A percentile compares a stretch with the other conserved stretches of the same genome.
Conservation (phyloP, 345 rosid genomes). For the Cardiospermum halicacabum region DNA sequence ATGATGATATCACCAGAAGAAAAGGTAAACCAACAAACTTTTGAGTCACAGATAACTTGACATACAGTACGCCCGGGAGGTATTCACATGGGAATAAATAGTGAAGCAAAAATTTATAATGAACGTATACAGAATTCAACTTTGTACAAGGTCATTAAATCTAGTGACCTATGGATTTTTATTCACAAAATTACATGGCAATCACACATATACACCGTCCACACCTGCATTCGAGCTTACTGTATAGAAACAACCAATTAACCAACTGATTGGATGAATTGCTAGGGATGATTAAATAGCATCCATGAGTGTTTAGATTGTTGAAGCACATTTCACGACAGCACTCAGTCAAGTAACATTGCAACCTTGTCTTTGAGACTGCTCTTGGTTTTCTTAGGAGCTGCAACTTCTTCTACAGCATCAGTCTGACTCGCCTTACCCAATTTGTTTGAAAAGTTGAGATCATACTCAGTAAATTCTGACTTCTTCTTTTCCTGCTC, state of each 20-base stretch:
- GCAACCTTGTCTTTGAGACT: conserved; percentile 53
- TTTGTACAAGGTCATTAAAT: not conserved
- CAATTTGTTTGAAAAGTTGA: conserved; percentile 13
- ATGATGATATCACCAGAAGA: not conserved
- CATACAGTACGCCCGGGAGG: not conserved
- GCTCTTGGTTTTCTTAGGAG: conserved; percentile 35
- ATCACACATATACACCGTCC: not conserved
- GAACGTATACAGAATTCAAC: not conserved
- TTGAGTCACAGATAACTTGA: not conserved
- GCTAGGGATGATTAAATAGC: not conserved
- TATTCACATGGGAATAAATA: not conserved
- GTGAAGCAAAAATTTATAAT: not conserved
- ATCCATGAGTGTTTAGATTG: too few relatives aligned
- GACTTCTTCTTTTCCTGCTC: conserved; percentile 23
- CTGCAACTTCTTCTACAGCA: conserved; percentile 21
- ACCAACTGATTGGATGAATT: not conserved
- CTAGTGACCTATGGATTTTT: not conserved
- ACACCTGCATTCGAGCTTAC: not conserved
- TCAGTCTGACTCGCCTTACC: conserved; percentile 16
- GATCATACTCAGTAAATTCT: conserved; percentile 13
- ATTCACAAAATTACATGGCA: not conserved
- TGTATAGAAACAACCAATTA: not conserved
- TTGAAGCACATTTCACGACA: not conserved
- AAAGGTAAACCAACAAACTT: not conserved
- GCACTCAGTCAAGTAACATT: conserved; percentile 31